These are phyloP conservation scores for Evernia prunastri DNA, from an alignment of 495 filamentous ascomycete genomes.

Conservation along the genomic window DNA sequence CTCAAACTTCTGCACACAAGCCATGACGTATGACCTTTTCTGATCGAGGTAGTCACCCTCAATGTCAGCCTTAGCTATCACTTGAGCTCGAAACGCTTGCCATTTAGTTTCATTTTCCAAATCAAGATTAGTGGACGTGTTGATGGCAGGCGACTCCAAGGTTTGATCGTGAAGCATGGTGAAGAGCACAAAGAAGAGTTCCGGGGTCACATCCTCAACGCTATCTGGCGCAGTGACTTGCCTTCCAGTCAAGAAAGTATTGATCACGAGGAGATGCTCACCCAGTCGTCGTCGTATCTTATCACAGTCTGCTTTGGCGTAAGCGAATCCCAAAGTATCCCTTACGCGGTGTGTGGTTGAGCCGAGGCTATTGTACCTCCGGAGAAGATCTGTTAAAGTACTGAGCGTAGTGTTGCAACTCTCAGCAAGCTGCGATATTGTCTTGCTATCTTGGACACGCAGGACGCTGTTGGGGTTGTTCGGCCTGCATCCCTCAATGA, in stretches of 20 bases:
- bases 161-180: neutral
- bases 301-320: neutral
- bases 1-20: neutral
- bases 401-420: neutral
- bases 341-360: neutral
- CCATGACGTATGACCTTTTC: conserved; percentile 1
- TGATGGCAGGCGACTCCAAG: neutral
- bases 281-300: neutral
- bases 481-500: conserved; percentile 3
- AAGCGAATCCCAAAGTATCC: conserved; percentile 2
- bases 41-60: neutral
- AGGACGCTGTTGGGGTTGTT: conserved; percentile 2
- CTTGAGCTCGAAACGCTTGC: too few relatives aligned
- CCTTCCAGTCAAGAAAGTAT: neutral
- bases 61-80: neutral
- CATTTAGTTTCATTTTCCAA: neutral
- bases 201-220: neutral
- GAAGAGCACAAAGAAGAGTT: neutral
- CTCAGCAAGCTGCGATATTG: neutral
- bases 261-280: conserved; percentile 1
- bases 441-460: conserved; percentile 1
- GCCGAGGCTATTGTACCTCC: neutral
- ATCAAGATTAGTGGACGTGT: neutral
- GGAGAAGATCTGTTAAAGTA: neutral
- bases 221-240: neutral